A percentile compares a stretch with the other conserved stretches of the same genome.
Conservation (phyloP, 768 basidiomycete species). For the Amanita fuliginea region DNA sequence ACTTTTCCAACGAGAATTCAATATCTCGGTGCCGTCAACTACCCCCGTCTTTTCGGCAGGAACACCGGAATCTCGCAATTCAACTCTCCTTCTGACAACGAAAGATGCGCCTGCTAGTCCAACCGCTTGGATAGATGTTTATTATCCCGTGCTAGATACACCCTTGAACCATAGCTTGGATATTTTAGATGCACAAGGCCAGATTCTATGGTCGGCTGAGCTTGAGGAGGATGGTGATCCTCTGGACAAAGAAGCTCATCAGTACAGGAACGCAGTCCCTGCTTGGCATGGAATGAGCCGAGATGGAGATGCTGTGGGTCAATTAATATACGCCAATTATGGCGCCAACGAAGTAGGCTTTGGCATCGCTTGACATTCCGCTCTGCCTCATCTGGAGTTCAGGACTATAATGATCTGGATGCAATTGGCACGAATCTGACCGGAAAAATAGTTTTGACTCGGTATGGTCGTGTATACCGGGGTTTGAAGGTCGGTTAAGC, state of each 20-base stretch:
- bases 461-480: slow-evolving; percentile 71
- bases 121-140: slow-evolving; percentile 74
- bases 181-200: slow-evolving; percentile 47
- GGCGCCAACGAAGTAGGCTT: slow-evolving; percentile 46
- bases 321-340: slow-evolving; percentile 71
- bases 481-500: slow-evolving; percentile 65
- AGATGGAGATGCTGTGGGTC: slow-evolving; percentile 63
- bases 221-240: slow-evolving; percentile 62
- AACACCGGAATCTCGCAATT: slow-evolving; percentile 48
- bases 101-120: slow-evolving; percentile 32
- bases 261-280: slow-evolving; percentile 56
- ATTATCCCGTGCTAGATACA: slow-evolving; percentile 83
- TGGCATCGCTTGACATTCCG: background rate
- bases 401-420: slow-evolving; percentile 45
- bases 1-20: slow-evolving; percentile 58
- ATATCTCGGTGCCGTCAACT: slow-evolving; percentile 28
- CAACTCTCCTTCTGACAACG: slow-evolving; percentile 46
- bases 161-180: slow-evolving; percentile 59
- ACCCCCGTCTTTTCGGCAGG: slow-evolving; percentile 67
- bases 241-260: slow-evolving; percentile 60
- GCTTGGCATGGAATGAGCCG: slow-evolving; percentile 83
- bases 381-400: background rate
- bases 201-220: slow-evolving; percentile 55
- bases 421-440: slow-evolving; percentile 58
- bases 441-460: slow-evolving; percentile 67